Base-by-base conservation (phyloP, 73 alveolate genomes). In the Blepharisma japonicum region DNA sequence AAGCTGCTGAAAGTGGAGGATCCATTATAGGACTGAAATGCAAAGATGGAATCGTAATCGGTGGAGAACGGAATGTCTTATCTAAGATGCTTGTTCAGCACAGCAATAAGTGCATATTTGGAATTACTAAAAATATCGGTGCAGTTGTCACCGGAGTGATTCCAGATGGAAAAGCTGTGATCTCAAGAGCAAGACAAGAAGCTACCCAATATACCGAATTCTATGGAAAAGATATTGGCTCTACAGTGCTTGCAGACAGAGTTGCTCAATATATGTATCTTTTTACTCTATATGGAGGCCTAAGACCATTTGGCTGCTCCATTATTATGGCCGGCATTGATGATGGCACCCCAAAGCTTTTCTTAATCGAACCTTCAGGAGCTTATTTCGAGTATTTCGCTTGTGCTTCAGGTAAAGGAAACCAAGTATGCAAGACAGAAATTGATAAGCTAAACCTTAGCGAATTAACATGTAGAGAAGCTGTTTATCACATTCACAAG, bases 381-480 rank as follows among this genome's bases (percentile, higher is more conserved):
- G 67, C 90, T 46, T 81, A 87, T 71, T 92, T 68, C 83, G 95
- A 90, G 55, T 95, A 95, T 89, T 93, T 70, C 74, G 94, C 96
- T 25, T 91, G 96, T 77, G 95, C 98, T 32, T 78, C 87, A 70
- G 99, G 99, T 18, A 94, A 95, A 81, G 98, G 99, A 55, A 95
- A 89, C 81, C 92, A 89, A 71, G 67, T 92, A 53, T 92, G 94
- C 32, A 93, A 91, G 85, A 91, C 96, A n/a, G 97, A 94, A 70
- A 71, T 95, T 48, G 99, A 94, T 71, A 95, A 92, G 88, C 85
- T 81, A 67, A 94, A 92, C 84, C 95, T 94, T 80, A 79, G 86
- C 68, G 95, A 87, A 6, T 25, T 87, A 46, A 81, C 95, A 25
- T 77, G 87, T 25, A 68, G 85, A 53, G 95, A 92, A 50, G 98